These are phyloP conservation scores for Cnidoscolus chayamansa DNA, from an alignment of 441 rosid genomes.

Conservation along the genomic window DNA sequence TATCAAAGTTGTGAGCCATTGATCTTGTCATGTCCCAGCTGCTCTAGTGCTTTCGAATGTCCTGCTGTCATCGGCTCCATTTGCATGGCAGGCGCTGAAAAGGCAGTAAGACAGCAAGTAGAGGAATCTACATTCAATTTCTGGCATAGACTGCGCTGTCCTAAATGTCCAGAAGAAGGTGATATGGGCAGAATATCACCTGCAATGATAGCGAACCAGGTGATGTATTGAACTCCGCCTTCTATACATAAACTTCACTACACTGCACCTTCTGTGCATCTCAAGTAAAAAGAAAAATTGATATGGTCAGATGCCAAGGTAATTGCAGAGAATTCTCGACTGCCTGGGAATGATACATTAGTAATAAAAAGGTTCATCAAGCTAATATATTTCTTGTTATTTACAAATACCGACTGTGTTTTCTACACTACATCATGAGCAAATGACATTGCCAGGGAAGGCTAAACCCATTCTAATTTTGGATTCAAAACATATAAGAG, in stretches of 20 bases:
- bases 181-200: constrained; percentile 61
- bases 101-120: constrained; percentile 37
- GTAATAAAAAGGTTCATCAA: neutral
- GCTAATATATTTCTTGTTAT: neutral
- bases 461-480: neutral
- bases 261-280: neutral
- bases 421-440: neutral
- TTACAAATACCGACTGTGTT: no score
- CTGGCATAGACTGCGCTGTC: constrained; percentile 72
- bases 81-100: constrained; percentile 32
- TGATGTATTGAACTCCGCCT: constrained; percentile 18
- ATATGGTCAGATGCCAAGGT: neutral
- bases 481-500: neutral
- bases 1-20: constrained; percentile 73
- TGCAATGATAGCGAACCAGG: constrained; percentile 84
- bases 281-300: neutral
- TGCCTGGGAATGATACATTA: neutral
- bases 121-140: constrained; percentile 49
- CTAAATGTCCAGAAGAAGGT: constrained; percentile 68
- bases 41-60: constrained; percentile 70
- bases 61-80: constrained; percentile 63
- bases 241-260: neutral
- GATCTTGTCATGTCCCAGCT: constrained; percentile 77
- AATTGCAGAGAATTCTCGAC: neutral
- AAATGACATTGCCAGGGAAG: neutral